These are phyloP conservation scores for Kodamaea hsintzibuensis DNA, from an alignment of 805 yeast species.

Conservation along the genomic window DNA sequence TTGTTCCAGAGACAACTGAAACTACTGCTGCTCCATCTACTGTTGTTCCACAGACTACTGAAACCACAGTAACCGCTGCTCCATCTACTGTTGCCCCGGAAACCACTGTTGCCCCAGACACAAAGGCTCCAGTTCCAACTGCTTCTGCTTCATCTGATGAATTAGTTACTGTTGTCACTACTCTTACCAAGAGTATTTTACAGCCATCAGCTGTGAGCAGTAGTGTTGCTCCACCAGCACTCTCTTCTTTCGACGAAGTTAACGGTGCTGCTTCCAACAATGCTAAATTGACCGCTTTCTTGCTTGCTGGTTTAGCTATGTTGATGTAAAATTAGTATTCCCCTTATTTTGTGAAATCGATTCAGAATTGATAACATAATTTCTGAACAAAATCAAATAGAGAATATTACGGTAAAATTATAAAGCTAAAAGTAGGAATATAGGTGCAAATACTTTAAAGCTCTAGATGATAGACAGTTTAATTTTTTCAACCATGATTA, in stretches of 20 bases:
- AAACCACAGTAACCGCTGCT: too few species aligned
- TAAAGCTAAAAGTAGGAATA: too few species aligned
- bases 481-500: too few species aligned
- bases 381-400: background rate
- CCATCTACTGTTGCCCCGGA: background rate
- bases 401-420: background rate
- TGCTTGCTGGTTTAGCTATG: background rate
- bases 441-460: too few species aligned
- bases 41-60: background rate
- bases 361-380: background rate
- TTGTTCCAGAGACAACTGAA: constrained; percentile 10
- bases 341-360: too few species aligned
- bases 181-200: background rate
- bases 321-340: background rate
- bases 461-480: too few species aligned
- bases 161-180: background rate
- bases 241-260: background rate
- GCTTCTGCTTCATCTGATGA: background rate
- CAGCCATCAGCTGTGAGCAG: background rate
- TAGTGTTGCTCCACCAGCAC: background rate
- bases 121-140: background rate
- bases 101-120: background rate
- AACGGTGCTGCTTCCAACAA: background rate
- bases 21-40: background rate
- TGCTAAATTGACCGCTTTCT: background rate